Conservation (phyloP, 2,329 filamentous ascomycete species). For the Penicillium sp. region DNA sequence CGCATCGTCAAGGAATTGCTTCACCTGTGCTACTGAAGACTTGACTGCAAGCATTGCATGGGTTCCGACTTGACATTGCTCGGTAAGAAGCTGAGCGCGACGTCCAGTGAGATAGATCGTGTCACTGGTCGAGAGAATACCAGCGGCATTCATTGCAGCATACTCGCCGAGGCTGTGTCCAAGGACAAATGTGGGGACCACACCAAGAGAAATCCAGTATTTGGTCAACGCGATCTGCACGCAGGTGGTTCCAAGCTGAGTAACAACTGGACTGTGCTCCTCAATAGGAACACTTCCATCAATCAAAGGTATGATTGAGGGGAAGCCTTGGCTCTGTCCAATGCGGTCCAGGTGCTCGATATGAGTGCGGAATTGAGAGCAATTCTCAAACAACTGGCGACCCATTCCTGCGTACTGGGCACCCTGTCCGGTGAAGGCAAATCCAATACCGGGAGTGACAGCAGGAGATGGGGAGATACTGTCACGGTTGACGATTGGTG, state of each 20-base stretch:
- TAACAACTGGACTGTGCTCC: slow-evolving; percentile 26
- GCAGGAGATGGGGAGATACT: slow-evolving; percentile 21
- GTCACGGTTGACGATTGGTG: slow-evolving; percentile 19
- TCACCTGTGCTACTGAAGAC: slow-evolving; percentile 37
- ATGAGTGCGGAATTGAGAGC: slow-evolving; percentile 31
- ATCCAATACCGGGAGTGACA: slow-evolving; percentile 23
- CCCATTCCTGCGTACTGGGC: slow-evolving; percentile 40
- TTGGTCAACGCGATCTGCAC: slow-evolving; percentile 46
- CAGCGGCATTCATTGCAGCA: slow-evolving; percentile 39
- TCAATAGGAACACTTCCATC: slow-evolving; percentile 25
- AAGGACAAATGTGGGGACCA: slow-evolving; percentile 24
- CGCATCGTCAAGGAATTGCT: slow-evolving; percentile 32
- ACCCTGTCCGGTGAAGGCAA: slow-evolving; percentile 43
- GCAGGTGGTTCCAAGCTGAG: slow-evolving; percentile 44
- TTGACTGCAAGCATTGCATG: slow-evolving; percentile 50
- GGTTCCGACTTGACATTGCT: slow-evolving; percentile 43
- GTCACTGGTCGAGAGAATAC: slow-evolving; percentile 38
- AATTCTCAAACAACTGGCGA: slow-evolving; percentile 23
- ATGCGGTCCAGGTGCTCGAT: slow-evolving; percentile 37
- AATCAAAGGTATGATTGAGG: slow-evolving; percentile 29
- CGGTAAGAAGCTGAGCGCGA: slow-evolving; percentile 43
- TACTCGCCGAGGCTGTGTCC: slow-evolving; percentile 45
- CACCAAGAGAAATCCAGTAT: slow-evolving; percentile 34
- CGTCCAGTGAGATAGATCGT: slow-evolving; percentile 67
- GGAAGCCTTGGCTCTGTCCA: slow-evolving; percentile 30